Base-by-base conservation (phyloP, 257 asterid genomes). In the Prunella vulgaris region DNA sequence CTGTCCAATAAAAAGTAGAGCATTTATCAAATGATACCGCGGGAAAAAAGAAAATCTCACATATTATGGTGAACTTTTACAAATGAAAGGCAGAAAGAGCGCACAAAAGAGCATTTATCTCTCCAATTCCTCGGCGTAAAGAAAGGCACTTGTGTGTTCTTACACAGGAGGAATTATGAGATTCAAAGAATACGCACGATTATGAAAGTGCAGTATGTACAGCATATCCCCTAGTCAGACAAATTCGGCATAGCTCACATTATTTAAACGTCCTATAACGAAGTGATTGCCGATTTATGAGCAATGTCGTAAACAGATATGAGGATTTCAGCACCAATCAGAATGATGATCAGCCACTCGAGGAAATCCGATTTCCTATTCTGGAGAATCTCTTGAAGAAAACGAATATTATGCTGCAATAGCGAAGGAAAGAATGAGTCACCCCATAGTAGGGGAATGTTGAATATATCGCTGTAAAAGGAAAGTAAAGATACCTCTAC, bases 301-400 rank as follows among this genome's bases (percentile, higher is more conserved):
- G 85, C 90, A 33, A 93, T 90, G 84, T 84, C 96, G 30, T 93
- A 93, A 42, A 93, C 87, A 22, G 99, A 90, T 7, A 93, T 84
- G 72, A 90, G 79, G 72, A 93, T 93, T 79, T 90, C 99, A n/a
- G 88, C 96, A 22, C 95, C 90, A 21, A 93, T 93, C 35, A 93
- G 83, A 72, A 93, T 79, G 81, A 93, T 90, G 32, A 93, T 93
- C 74, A 93, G 89, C 97, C 97, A 90, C 76, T 90, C 99, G 0
- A 93, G 90, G 80, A 88, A 93, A 77, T 88, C 97, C 4, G 99
- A 90, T 76, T 87, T 92, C 82, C 99, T 84, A 37, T 93, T 93
- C 83, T 93, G 99, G 70, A 93, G 97, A 82, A 89, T 89, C 77
- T 92, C 98, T 76, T 89, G 96, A 72, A 89, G 96, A 66, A 89